Evolutionary conservation across 2,329 filamentous ascomycete genomes (phyloP).

Genomic region (Teratosphaeria pseudoeucalypti): DNA sequence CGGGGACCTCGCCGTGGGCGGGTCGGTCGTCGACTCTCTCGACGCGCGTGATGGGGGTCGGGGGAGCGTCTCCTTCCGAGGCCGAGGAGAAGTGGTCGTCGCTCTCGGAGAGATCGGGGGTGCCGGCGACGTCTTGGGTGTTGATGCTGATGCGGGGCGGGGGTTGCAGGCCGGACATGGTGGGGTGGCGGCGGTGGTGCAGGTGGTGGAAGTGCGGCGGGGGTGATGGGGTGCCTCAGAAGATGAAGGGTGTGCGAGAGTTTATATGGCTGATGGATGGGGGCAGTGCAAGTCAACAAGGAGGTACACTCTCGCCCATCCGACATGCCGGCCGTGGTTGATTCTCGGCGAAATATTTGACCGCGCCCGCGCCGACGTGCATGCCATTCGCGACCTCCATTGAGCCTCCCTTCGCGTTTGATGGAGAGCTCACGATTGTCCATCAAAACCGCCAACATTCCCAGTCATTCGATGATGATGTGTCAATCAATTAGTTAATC

Average conservation of each 20-base stretch:
- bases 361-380: background rate
- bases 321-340: too few relatives aligned
- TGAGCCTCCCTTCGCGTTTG: background rate
- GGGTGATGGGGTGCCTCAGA: background rate
- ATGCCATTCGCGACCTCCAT: background rate
- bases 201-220: too few relatives aligned
- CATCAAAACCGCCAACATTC: background rate
- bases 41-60: conserved; percentile 51
- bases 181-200: background rate
- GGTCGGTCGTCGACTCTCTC: conserved; percentile 51
- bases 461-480: too few relatives aligned
- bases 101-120: conserved; percentile 16
- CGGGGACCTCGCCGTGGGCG: conserved; percentile 51
- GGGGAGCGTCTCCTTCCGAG: conserved; percentile 45
- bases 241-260: background rate
- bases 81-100: conserved; percentile 58
- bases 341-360: background rate
- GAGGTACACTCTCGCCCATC: too few relatives aligned
- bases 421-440: background rate
- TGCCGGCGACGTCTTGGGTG: conserved; percentile 18
- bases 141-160: conserved; percentile 15
- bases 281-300: background rate
- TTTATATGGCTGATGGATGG: background rate
- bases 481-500: background rate
- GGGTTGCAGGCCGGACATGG: conserved; percentile 20